Evolutionary conservation across 495 filamentous ascomycete species (phyloP).

Genomic region (Penicillium egyptiacum): DNA sequence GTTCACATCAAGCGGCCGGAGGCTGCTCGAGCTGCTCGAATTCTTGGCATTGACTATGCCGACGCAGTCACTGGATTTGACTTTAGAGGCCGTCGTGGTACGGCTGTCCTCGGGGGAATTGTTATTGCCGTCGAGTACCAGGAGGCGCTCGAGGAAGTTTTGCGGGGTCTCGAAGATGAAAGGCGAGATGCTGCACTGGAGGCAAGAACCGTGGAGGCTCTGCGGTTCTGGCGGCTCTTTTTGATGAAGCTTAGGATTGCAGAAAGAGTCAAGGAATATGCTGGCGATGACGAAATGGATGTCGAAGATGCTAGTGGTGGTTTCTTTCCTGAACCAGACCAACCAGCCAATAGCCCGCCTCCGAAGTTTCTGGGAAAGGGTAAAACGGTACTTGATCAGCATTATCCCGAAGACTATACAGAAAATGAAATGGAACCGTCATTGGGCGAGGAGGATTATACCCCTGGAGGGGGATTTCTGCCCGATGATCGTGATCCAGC

Average conservation of each 20-base stretch:
- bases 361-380: conserved; percentile 10
- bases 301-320: conserved; percentile 33
- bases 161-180: conserved; percentile 63
- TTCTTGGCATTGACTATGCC: conserved; percentile 82
- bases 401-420: not conserved
- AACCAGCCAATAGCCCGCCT: conserved; percentile 21
- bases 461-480: conserved; percentile 26
- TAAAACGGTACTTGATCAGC: not conserved
- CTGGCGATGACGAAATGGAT: conserved; percentile 44
- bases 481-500: conserved; percentile 18
- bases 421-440: not conserved
- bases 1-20: conserved; percentile 66
- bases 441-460: not conserved
- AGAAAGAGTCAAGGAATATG: conserved; percentile 69
- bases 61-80: conserved; percentile 88
- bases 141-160: conserved; percentile 69
- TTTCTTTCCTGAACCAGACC: conserved; percentile 50
- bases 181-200: conserved; percentile 57
- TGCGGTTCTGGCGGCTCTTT: conserved; percentile 76
- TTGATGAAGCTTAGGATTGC: conserved; percentile 73
- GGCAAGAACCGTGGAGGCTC: conserved; percentile 52
- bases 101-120: conserved; percentile 72
- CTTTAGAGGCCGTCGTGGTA: conserved; percentile 79
- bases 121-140: conserved; percentile 69
- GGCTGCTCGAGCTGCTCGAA: conserved; percentile 68